Conservation (phyloP, 192 early-diverging fungal genomes). For the Pilaira anomala region DNA sequence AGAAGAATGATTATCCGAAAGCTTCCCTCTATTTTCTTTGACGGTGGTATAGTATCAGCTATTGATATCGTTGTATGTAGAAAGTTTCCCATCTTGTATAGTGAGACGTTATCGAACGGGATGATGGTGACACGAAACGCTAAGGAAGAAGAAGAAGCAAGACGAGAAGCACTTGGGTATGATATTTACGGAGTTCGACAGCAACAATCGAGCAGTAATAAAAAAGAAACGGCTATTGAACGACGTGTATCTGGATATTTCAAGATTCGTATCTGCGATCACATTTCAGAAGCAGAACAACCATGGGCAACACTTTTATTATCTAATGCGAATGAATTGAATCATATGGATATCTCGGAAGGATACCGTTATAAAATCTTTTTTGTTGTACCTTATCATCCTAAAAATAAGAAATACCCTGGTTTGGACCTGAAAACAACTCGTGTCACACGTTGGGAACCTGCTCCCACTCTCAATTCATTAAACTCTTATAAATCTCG, state of each 20-base stretch:
- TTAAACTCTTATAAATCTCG: conserved; percentile 3
- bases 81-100: conserved; percentile 49
- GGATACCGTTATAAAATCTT: conserved; percentile 52
- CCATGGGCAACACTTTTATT: conserved; percentile 41
- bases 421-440: conserved; percentile 8
- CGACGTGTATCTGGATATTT: conserved; percentile 43
- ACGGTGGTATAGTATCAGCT: conserved; percentile 60
- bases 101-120: conserved; percentile 50
- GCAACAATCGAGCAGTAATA: not conserved
- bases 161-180: not conserved
- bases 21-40: conserved; percentile 33
- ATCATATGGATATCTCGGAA: conserved; percentile 43
- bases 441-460: conserved; percentile 22
- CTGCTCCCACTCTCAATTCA: not conserved
- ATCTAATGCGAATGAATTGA: conserved; percentile 42
- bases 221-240: conserved; percentile 7
- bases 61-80: conserved; percentile 60
- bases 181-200: not conserved
- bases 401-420: conserved; percentile 8
- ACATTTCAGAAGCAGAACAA: conserved; percentile 1
- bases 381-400: conserved; percentile 20
- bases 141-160: conserved; percentile 50
- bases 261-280: conserved; percentile 48
- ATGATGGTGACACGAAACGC: conserved; percentile 38
- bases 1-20: conserved; percentile 25